Evolutionary conservation across 2,329 filamentous ascomycete species (phyloP), one percentile per base, ranked within the genome.

Genomic region (Epichloe coenophiala): DNA sequence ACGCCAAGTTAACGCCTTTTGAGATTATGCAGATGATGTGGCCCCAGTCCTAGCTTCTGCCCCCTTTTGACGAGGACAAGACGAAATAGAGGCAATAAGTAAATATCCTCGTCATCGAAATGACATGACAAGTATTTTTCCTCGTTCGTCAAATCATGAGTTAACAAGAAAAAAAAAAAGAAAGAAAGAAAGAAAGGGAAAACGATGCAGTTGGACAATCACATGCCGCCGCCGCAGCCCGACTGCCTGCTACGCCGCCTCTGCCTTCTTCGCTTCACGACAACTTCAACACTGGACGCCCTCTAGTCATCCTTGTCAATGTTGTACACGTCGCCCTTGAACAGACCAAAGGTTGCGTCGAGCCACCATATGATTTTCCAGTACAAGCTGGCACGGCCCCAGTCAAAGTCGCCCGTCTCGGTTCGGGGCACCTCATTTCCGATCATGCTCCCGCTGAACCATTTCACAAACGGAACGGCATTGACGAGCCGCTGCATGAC

Each of bases 341-440:
- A 83, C 39, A 82, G 67, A 4, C 72, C 68, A 59, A 82, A 80
- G 49, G 71, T 73, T 17, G 70, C 68, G 59, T 83, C 80, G 23
- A 84, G 67, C 69, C 73, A 81, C 68, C 76, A 84, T 57, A 84
- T 78, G 42, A 83, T 60, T 64, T 78, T 79, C 81, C 81, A 84
- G 67, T 84, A 84, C 54, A 84, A 65, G 53, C 79, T 83, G 11
- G 81, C 81, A 44, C 70, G 70, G 41, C 78, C 78, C 72, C 82
- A 86, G 65, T 96, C 90, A 58, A 95, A 90, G 41, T 80, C 81
- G 51, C 86, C 87, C 42, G 76, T 72, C 49, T 88, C 84, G 49
- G 76, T 83, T 41, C 84, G 75, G 7, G 87, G 87, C 39, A 91
- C 80, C 62, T 84, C 77, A 61, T 81, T 81, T 5, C 86, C 86